Evolutionary conservation across 495 filamentous ascomycete genomes (phyloP), one percentile per base, ranked within the genome.

Genomic region (Penicillium coprophilum): DNA sequence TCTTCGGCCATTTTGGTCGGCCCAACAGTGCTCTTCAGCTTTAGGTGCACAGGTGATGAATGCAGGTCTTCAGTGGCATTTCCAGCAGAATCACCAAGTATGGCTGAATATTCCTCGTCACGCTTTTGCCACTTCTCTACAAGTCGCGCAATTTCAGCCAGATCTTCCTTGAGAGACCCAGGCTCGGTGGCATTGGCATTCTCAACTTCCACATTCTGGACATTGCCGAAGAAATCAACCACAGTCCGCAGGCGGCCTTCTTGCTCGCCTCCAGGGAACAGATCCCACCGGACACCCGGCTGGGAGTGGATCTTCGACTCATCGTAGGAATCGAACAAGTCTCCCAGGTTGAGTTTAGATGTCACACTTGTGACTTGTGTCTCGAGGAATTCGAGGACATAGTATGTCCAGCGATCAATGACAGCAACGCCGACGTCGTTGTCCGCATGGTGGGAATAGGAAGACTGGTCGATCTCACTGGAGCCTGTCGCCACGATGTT

Each of bases 321-420:
- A 60, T 95, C 92, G 70, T 97, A 97, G 58, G 86, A 92, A 73
- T 97, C 94, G 64, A 98, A 97, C 19, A 98, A 76, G 64, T 97
- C 90, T 48, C 92, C 95, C 39, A 98, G 72, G 0, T 88, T 96
- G 74, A 89, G 82, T 66, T 97, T 95, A 57, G 83, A 88, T 62
- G 82, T 86, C 27, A 88, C 83, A 51, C 90, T 89, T 31, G 85
- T 86, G 48, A 97, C 90, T 66, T 96, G 87, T 2, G 85, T 89
- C 70, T 98, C 94, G 15, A 98, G 82, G 71, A 97, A 97, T 63
- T 97, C 94, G 46, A 98, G 88, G 64, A 96, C 96, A 71, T 96
- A 97, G 73, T 98, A 98, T 6, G 94, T 98, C 79, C 94, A 98
- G 12, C 94, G 87, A 71, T 98, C 94, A 62, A 98, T 98, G 49